These are phyloP conservation scores for Psilocybe azurescens DNA, from an alignment of 768 basidiomycete species.

Conservation along the genomic window DNA sequence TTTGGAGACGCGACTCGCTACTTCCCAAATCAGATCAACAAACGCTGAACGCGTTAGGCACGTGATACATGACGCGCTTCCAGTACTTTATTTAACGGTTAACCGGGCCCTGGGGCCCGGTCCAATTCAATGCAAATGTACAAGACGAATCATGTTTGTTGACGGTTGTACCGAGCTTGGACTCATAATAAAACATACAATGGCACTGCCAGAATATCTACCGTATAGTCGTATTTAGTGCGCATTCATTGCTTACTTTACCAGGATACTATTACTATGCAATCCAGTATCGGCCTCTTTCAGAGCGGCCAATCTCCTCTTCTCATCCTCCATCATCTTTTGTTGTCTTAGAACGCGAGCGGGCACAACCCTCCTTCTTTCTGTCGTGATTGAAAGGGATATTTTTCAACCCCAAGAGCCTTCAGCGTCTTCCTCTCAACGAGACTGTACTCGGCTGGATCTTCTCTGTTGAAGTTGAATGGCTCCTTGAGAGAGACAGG, in stretches of 20 bases:
- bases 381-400: slow-evolving; percentile 53
- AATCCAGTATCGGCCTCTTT: slow-evolving; percentile 1
- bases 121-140: too few species aligned
- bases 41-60: slow-evolving; percentile 25
- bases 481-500: slow-evolving; percentile 60
- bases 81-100: background rate
- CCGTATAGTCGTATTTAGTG: background rate
- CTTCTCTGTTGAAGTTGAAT: slow-evolving; percentile 53
- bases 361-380: slow-evolving; percentile 53
- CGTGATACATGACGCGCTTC: slow-evolving; percentile 22
- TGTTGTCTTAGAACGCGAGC: slow-evolving; percentile 46
- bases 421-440: slow-evolving; percentile 65
- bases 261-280: background rate
- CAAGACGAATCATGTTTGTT: too few species aligned
- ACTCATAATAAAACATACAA: background rate
- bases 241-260: slow-evolving; percentile 3
- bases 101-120: too few species aligned
- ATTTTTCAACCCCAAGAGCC: slow-evolving; percentile 51
- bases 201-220: background rate
- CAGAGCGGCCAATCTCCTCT: slow-evolving; percentile 38
- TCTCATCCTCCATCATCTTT: slow-evolving; percentile 56
- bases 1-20: slow-evolving; percentile 17
- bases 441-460: slow-evolving; percentile 54
- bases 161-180: too few species aligned
- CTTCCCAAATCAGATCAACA: slow-evolving; percentile 18